Percentiles rank a stretch among this genome's conserved stretches.
These are phyloP conservation scores for Calocera cornea DNA, from an alignment of 768 basidiomycete genomes.

Conservation along the genomic window DNA sequence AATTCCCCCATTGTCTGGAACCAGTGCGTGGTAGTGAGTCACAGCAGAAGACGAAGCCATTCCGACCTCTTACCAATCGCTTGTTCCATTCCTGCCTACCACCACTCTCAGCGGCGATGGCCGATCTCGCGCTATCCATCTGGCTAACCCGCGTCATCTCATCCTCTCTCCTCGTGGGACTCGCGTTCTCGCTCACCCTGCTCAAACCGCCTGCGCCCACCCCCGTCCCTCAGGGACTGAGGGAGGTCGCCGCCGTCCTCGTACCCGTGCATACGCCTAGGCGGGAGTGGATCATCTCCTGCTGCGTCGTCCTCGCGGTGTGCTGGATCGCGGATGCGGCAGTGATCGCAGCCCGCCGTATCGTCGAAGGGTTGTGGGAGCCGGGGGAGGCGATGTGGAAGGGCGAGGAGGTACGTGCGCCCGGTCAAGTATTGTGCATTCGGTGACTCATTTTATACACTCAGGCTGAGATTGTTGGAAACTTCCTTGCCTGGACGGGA, in stretches of 20 bases:
- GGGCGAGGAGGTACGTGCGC: constrained; percentile 1
- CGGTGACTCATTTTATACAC: constrained; percentile 38
- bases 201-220: constrained; percentile 10
- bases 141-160: constrained; percentile 5
- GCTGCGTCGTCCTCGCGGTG: constrained; percentile 55
- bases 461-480: constrained; percentile 56
- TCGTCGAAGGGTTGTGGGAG: constrained; percentile 55
- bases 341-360: constrained; percentile 50
- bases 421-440: constrained; percentile 14
- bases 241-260: constrained; percentile 61
- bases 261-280: constrained; percentile 61
- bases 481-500: constrained; percentile 69
- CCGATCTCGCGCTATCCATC: not conserved
- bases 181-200: constrained; percentile 12
- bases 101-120: too few relatives aligned
- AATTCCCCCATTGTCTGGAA: too few relatives aligned
- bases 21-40: too few relatives aligned
- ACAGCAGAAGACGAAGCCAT: too few relatives aligned
- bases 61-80: too few relatives aligned
- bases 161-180: constrained; percentile 17
- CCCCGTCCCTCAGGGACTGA: constrained; percentile 20
- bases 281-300: constrained; percentile 53
- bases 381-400: constrained; percentile 14
- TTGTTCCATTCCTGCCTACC: too few relatives aligned
- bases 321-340: constrained; percentile 70